These are phyloP conservation scores for Nepenthes gracilis DNA, from an alignment of 148 eudicot genomes.

Conservation along the genomic window DNA sequence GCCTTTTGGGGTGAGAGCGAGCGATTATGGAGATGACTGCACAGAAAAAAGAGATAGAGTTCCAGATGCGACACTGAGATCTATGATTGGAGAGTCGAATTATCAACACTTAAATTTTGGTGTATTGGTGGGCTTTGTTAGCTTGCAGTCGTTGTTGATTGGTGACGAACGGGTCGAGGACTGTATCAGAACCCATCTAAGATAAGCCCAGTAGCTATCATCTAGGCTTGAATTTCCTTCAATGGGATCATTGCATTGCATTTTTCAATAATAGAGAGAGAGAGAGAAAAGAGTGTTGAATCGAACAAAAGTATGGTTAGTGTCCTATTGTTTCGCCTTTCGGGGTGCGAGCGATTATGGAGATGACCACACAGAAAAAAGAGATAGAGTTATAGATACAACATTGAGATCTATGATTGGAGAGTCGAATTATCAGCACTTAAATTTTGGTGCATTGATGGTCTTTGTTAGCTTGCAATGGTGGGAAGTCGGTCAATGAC, in stretches of 20 bases:
- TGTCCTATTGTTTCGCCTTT: not conserved
- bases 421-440: not conserved
- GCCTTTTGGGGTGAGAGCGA: not conserved
- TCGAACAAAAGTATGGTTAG: not conserved
- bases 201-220: not conserved
- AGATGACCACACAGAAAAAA: not conserved
- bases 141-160: no score
- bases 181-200: not conserved
- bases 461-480: no score
- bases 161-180: not conserved
- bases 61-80: no score
- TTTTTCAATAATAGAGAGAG: not conserved
- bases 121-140: no score
- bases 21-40: not conserved
- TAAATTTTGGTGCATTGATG: no score
- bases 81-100: not conserved
- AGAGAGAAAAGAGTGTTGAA: not conserved
- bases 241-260: not conserved
- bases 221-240: not conserved
- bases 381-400: no score
- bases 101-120: not conserved
- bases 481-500: no score
- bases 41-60: not conserved
- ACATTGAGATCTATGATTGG: not conserved
- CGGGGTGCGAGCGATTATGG: not conserved